Base-by-base conservation (phyloP, 441 rosid genomes). In the Sinapis alba region DNA sequence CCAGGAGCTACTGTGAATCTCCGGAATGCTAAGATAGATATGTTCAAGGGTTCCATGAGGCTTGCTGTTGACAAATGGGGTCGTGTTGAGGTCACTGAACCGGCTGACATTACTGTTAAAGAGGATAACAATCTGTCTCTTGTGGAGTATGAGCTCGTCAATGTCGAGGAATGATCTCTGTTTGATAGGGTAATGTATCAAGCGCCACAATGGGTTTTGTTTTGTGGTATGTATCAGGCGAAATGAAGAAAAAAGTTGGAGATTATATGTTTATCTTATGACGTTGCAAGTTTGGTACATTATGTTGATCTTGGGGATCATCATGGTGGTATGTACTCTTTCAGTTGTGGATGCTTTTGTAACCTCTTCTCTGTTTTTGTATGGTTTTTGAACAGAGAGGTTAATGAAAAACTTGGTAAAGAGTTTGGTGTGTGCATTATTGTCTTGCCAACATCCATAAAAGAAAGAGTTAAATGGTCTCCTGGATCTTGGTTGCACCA, bases 61-160 rank as follows among this genome's bases (percentile, higher is more conserved):
- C 73, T 85, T 62, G 89, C 85, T 20, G 86, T 86, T 24, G 89
- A 86, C 79, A 86, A 81, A 77, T 86, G 87, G 87, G 89, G 89
- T 50, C 86, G 81, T 19, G 24, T 83, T 0, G 86, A 86, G 43
- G 83, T 63, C 61, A 70, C 71, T 3, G 81, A 84, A 23, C 83
- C 86, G 0, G 80, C 65, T 23, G 71, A 79, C 2, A 73, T 82
- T 19, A 71, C 32, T 56, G 84, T 86, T 32, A 81, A 77, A 53
- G 82, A 77, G 3, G 87, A 84, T 19, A 84, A 81, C 79, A 83
- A 86, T 80, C 5, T 84, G 68, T 80, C 86, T 1, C 80, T 77
- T 15, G 84, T 83, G 11, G 87, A 86, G 84, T 86, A 84, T 50
- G 89, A 86, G 82, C 75, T 86, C 26, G 85, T 84, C 74, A 84